A percentile compares a stretch with the other conserved stretches of the same genome.
Evolutionary conservation across 2,329 filamentous ascomycete species (phyloP).

Genomic region (Fusarium pininemorale): DNA sequence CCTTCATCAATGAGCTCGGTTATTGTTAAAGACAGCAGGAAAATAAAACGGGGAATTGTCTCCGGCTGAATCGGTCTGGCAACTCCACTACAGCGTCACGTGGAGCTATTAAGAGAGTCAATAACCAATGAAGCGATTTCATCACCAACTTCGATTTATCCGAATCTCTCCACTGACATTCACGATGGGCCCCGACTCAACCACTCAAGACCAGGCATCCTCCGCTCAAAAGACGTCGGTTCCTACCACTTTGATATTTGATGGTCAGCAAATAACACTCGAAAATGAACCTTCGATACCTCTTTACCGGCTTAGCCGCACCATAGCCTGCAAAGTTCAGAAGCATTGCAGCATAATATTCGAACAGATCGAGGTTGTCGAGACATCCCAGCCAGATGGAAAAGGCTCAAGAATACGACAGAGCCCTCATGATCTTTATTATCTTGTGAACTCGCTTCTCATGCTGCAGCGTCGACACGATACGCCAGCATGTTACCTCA

Average conservation of each 20-base stretch:
- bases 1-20: too few species aligned
- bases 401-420: not conserved
- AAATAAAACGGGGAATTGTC: not conserved
- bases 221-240: fast-evolving
- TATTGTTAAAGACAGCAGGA: fast-evolving
- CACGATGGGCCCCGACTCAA: not conserved
- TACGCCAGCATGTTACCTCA: slow-evolving; percentile 18
- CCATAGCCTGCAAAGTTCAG: not conserved
- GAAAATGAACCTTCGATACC: not conserved
- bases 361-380: slow-evolving; percentile 9
- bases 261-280: slow-evolving; percentile 1
- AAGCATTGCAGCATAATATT: slow-evolving; percentile 14
- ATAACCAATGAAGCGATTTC: not conserved
- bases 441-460: slow-evolving; percentile 14
- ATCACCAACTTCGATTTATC: not conserved
- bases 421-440: slow-evolving; percentile 8
- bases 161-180: not conserved
- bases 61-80: not conserved
- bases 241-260: not conserved
- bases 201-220: not conserved
- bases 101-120: not conserved
- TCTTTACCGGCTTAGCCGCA: slow-evolving; percentile 23
- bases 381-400: not conserved
- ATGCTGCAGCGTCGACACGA: not conserved
- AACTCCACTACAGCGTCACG: slow-evolving; percentile 2